Evolutionary conservation across 106 monocot genomes (phyloP), one percentile per base, ranked within the genome.

Genomic region (Narthecium ossifragum): DNA sequence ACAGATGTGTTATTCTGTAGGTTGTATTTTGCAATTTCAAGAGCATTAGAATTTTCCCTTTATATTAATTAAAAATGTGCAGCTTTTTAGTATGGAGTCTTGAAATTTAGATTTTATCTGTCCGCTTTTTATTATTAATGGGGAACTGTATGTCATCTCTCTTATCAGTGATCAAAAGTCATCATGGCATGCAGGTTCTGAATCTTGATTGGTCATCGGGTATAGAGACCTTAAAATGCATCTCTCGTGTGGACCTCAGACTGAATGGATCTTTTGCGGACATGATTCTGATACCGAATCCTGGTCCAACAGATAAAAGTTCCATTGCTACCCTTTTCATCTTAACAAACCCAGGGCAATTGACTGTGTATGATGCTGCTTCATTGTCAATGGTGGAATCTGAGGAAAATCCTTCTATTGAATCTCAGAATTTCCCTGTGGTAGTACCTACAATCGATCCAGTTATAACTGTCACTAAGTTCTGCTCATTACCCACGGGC

Each of bases 181-280:
- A n/a, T n/a, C n/a, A n/a, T n/a, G n/a, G n/a, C n/a, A n/a, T 68
- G 43, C 85, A 93, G 93, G 72, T 93, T 62, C 67, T 93, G 20
- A 82, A 57, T 65, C 78, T 96, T 59, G 84, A 87, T 46, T 84
- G 75, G 60, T 57, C 77, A 0, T 56, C 70, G 57, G 90, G 90
- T 33, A 58, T 81, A 55, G 76, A 87, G 41, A 70, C 59, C 65
- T 25, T 87, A 63, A 86, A 53, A 55, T 83, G 90, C 51, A 59
- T 76, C 51, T 80, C 86, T 32, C 79, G 83, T 53, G 61, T 74
- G 51, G 84, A 90, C 56, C 78, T 96, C 27, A 66, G 67, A 15
- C 84, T 96, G 60, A 65, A 74, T 66, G 96, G 96, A 67, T 96
- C 96, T 20, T 96, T 96, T 76, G 96, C 96, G 51, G 86, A 96